Evolutionary conservation across 129 eudicot genomes (phyloP).

Genomic region (Lactuca saligna): DNA sequence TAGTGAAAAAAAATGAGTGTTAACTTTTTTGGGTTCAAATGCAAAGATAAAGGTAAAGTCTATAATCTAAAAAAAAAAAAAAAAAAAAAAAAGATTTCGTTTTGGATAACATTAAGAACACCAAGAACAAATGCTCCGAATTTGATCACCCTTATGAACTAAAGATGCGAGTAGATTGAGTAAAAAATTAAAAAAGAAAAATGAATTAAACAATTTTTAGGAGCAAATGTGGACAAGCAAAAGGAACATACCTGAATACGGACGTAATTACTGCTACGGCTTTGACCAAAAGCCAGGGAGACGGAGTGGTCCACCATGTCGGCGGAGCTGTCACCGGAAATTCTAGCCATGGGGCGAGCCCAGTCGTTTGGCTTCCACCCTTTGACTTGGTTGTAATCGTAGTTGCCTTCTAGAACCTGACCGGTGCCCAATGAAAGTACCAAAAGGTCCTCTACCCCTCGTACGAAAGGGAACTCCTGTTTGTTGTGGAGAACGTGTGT

Average conservation of each 20-base stretch:
- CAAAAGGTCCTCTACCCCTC: slow-evolving; percentile 85
- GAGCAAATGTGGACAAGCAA: slow-evolving; percentile 21
- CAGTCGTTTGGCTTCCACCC: slow-evolving; percentile 80
- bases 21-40: slow-evolving; percentile 18
- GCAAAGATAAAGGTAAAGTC: slow-evolving; percentile 4
- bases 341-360: slow-evolving; percentile 82
- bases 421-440: slow-evolving; percentile 78
- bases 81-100: neutral
- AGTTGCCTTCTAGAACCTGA: slow-evolving; percentile 51
- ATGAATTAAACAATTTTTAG: neutral
- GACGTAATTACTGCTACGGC: slow-evolving; percentile 60
- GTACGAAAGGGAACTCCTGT: slow-evolving; percentile 75
- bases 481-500: slow-evolving; percentile 87
- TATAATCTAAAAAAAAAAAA: neutral
- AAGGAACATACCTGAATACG: slow-evolving; percentile 58
- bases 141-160: neutral
- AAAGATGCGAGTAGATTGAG: too few relatives aligned
- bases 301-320: slow-evolving; percentile 88
- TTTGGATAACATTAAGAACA: too few relatives aligned
- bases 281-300: slow-evolving; percentile 68
- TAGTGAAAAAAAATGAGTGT: neutral
- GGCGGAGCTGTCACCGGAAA: slow-evolving; percentile 74
- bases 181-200: neutral
- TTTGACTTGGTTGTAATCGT: slow-evolving; percentile 52
- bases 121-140: neutral